Evolutionary conservation across 228 moss, liverwort and hornwort species (phyloP).

Genomic region (Sphagnum fallax): DNA sequence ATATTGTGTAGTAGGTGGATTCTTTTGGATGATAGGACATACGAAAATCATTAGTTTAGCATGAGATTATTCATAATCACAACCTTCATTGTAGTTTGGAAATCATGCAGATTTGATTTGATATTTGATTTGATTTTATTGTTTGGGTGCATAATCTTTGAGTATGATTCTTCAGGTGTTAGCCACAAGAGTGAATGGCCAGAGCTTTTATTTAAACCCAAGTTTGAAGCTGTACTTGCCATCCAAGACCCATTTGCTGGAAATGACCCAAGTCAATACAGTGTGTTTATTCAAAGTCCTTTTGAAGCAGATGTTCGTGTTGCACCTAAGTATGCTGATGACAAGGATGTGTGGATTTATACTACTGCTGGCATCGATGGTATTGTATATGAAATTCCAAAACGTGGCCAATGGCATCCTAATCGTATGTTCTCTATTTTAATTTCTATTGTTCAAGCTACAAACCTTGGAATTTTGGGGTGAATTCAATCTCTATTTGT

Average conservation of each 20-base stretch:
- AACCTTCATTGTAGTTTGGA: no score
- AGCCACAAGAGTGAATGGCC: constrained; percentile 32
- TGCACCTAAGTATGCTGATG: constrained; percentile 18
- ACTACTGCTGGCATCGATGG: constrained; percentile 18
- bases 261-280: constrained; percentile 6
- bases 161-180: constrained; percentile 12
- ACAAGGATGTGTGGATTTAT: constrained; percentile 40
- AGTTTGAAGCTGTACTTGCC: constrained; percentile 9
- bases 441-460: no score
- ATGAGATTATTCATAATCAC: no score
- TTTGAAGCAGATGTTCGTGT: constrained; percentile 4
- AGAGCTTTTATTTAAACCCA: constrained; percentile 30
- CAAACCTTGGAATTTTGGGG: no score
- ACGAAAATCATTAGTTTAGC: no score
- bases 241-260: constrained; percentile 14
- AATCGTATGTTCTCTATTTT: constrained; percentile 23
- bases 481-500: no score
- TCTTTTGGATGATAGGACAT: no score
- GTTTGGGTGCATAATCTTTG: no score
- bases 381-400: constrained; percentile 35
- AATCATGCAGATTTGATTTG: no score
- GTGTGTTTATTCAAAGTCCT: constrained; percentile 30
- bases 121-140: no score
- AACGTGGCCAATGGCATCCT: constrained; percentile 49
- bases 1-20: no score